These are phyloP conservation scores for Aspergillus egyptiacus DNA, from an alignment of 495 filamentous ascomycete genomes.

Conservation along the genomic window DNA sequence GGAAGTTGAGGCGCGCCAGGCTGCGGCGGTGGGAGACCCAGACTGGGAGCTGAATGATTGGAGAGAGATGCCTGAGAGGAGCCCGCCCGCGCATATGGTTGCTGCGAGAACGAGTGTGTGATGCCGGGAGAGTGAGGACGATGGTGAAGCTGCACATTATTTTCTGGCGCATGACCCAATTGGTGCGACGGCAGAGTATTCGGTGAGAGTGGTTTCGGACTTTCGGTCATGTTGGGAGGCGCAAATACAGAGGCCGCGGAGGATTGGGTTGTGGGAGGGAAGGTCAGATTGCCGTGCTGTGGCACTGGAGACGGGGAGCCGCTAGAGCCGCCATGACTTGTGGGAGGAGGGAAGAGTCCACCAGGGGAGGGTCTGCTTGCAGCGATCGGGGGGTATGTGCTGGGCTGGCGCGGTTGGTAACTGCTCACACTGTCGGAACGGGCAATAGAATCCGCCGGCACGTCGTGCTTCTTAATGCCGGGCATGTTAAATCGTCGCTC, in stretches of 20 bases:
- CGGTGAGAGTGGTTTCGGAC: constrained; percentile 80
- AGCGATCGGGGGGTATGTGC: constrained; percentile 73
- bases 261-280: constrained; percentile 41
- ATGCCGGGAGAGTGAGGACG: constrained; percentile 66
- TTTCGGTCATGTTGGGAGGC: constrained; percentile 73
- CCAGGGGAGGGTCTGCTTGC: constrained; percentile 40
- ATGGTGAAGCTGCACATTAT: constrained; percentile 35
- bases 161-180: constrained; percentile 47
- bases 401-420: constrained; percentile 55
- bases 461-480: constrained; percentile 66
- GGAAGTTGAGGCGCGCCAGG: constrained; percentile 47
- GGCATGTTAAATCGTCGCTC: constrained; percentile 57
- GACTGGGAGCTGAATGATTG: constrained; percentile 24
- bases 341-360: constrained; percentile 55
- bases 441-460: constrained; percentile 29
- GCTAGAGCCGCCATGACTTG: constrained; percentile 44
- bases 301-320: constrained; percentile 50
- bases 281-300: constrained; percentile 40
- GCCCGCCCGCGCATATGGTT: constrained; percentile 53
- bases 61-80: constrained; percentile 22
- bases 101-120: constrained; percentile 60
- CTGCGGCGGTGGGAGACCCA: constrained; percentile 36
- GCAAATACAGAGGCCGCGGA: constrained; percentile 57
- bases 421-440: constrained; percentile 46
- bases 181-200: constrained; percentile 57